phyloP scores from a whole-genome alignment of 1,284 basidiomycete species.

The Lignosus rhinocerotis region DNA sequence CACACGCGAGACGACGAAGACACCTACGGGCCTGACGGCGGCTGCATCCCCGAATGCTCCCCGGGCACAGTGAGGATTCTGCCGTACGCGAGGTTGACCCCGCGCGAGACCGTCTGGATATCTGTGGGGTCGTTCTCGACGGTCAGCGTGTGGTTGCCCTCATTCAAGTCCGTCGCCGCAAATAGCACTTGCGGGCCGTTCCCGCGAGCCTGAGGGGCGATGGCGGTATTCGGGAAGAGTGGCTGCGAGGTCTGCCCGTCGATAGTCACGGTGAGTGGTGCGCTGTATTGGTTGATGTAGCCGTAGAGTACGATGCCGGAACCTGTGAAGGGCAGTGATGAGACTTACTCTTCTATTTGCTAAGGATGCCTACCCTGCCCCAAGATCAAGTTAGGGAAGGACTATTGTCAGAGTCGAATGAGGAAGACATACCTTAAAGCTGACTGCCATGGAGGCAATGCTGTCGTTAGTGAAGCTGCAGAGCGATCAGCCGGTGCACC shows the following conservation, averaged over 20 bases:
- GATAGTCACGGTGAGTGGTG: slow-evolving; percentile 16
- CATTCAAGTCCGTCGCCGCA: not conserved
- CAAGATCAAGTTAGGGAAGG: not conserved
- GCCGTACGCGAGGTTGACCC: slow-evolving; percentile 7
- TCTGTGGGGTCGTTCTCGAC: slow-evolving; percentile 17
- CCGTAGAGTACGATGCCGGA: slow-evolving; percentile 22
- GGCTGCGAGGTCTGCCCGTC: slow-evolving; percentile 9
- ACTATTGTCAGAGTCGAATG: not conserved
- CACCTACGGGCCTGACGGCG: not conserved
- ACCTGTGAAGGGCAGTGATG: slow-evolving; percentile 1
- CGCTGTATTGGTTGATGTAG: slow-evolving; percentile 3
- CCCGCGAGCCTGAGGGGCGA: not conserved
- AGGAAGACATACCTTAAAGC: not conserved
- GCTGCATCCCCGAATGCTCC: not conserved
- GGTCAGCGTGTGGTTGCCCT: slow-evolving; percentile 8
- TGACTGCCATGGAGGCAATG: not conserved
- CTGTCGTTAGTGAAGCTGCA: slow-evolving; percentile 1
- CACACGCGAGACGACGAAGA: not conserved
- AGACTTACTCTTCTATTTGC: no score
- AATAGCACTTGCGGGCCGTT: slow-evolving; percentile 13
- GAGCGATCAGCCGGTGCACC: not conserved
- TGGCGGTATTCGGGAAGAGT: slow-evolving; percentile 12
- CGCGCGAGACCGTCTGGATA: not conserved
- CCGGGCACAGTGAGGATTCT: not conserved
- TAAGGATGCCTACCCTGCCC: no score